These are phyloP conservation scores for Petunia axillaris DNA, from an alignment of 257 asterid species.

Conservation along the genomic window DNA sequence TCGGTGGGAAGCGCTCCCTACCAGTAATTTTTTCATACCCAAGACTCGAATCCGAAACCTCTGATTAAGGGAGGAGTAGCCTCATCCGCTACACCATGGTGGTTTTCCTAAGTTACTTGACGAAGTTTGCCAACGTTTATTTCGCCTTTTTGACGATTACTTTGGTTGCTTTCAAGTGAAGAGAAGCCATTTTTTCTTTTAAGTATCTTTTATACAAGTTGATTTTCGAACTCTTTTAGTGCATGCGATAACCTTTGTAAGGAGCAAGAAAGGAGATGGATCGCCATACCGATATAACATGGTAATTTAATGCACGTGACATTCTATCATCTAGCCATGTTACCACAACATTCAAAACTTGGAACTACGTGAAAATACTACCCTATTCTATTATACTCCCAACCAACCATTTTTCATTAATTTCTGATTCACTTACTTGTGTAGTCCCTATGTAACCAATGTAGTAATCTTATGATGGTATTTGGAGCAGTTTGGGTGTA, in stretches of 20 bases:
- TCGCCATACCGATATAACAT: slow-evolving; percentile 16
- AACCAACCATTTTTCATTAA: not conserved
- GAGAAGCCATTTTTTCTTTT: not conserved
- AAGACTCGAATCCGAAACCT: too few species aligned
- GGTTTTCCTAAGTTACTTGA: too few species aligned
- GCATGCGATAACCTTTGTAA: not conserved
- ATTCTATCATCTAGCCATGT: slow-evolving; percentile 22
- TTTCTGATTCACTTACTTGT: not conserved
- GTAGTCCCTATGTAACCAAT: not conserved
- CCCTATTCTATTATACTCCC: not conserved
- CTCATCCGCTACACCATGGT: too few species aligned
- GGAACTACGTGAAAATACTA: slow-evolving; percentile 18
- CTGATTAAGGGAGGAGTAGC: too few species aligned
- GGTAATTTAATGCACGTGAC: slow-evolving; percentile 21
- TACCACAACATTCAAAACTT: not conserved
- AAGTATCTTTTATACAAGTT: not conserved
- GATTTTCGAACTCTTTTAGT: not conserved
- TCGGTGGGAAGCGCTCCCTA: too few species aligned
- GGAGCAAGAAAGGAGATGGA: slow-evolving; percentile 14
- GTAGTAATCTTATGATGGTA: too few species aligned
- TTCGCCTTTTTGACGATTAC: not conserved
- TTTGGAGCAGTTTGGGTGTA: too few species aligned
- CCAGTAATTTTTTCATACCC: too few species aligned
- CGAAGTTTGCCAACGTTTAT: not conserved
- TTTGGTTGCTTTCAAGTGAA: not conserved